Evolutionary conservation across 345 rosid species (phyloP).

Genomic region (Euphorbia pulcherrima): DNA sequence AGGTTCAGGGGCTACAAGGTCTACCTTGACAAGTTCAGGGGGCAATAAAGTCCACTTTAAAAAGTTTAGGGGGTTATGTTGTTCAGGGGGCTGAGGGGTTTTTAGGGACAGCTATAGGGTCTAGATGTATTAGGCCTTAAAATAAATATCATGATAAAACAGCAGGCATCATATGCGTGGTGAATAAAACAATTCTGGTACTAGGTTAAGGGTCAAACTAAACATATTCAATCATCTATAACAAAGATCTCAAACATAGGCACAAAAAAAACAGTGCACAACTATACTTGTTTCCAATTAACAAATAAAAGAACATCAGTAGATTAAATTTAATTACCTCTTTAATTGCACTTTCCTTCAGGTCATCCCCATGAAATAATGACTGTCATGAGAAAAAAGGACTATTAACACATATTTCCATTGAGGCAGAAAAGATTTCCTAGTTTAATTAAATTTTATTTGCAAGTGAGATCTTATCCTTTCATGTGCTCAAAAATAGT

Average conservation of each 20-base stretch:
- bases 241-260: background rate
- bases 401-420: conserved; percentile 16
- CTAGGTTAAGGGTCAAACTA: background rate
- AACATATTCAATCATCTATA: background rate
- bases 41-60: too few species aligned
- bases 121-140: too few species aligned
- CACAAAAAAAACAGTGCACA: background rate
- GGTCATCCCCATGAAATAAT: conserved; percentile 67
- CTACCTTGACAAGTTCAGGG: too few species aligned
- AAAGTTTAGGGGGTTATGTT: too few species aligned
- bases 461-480: background rate
- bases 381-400: conserved; percentile 50
- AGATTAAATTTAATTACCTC: conserved; percentile 54
- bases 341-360: conserved; percentile 70
- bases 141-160: background rate
- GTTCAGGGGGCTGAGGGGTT: too few species aligned
- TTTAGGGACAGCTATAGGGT: too few species aligned
- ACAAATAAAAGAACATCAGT: background rate
- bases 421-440: conserved; percentile 1
- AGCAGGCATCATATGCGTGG: background rate
- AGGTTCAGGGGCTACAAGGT: too few species aligned
- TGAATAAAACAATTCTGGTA: background rate
- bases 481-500: background rate
- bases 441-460: conserved; percentile 5
- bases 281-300: background rate